A percentile compares a stretch with the other conserved stretches of the same genome.
Evolutionary conservation across 164 flowering plant species (phyloP).

Genomic region (Stephania japonica): DNA sequence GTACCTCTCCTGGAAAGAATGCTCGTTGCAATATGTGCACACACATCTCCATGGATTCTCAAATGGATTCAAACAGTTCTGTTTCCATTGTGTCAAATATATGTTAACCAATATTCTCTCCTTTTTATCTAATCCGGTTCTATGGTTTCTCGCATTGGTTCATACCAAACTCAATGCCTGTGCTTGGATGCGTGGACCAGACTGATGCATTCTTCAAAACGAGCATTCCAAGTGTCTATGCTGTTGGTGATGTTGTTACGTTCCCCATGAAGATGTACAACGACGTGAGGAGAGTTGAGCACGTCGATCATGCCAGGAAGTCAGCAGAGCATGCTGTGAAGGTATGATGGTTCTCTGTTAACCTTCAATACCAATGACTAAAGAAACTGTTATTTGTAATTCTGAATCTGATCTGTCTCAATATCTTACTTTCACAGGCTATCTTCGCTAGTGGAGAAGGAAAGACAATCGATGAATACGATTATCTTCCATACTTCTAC

Average conservation of each 20-base stretch:
- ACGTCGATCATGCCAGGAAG: conserved; percentile 97
- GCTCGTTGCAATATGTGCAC: no score
- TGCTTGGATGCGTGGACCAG: conserved; percentile 35
- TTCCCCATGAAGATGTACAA: conserved; percentile 87
- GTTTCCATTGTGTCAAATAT: no score
- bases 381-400: no score
- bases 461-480: conserved; percentile 67
- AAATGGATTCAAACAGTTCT: no score
- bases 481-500: conserved; percentile 94
- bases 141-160: neutral
- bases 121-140: no score
- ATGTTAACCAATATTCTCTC: no score
- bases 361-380: neutral
- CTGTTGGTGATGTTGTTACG: conserved; percentile 95
- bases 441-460: conserved; percentile 79
- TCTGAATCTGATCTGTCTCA: neutral
- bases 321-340: conserved; percentile 99
- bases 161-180: neutral
- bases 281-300: conserved; percentile 92
- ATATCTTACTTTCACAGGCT: conserved; percentile 41
- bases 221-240: conserved; percentile 82
- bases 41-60: no score
- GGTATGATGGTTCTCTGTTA: conserved; percentile 32
- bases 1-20: no score
- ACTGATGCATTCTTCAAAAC: conserved; percentile 89